Percentiles rank a stretch among this genome's conserved stretches.
Evolutionary conservation across 2,329 filamentous ascomycete genomes (phyloP).

Genomic region (Aspergillus costaricaensis): DNA sequence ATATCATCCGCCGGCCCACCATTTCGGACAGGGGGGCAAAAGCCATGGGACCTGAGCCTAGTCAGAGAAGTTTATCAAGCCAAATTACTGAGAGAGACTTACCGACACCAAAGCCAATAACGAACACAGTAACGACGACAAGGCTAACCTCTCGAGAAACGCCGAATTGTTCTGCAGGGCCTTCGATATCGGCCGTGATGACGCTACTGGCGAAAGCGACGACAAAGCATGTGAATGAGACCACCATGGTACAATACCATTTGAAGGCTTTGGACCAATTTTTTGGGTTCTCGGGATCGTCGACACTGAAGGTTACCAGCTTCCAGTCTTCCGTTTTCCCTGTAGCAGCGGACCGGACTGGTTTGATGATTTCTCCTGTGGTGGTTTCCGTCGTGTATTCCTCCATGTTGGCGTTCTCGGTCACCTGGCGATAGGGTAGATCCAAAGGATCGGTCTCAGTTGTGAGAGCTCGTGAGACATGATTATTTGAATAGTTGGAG

Average conservation of each 20-base stretch:
- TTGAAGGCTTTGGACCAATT: slow-evolving; percentile 79
- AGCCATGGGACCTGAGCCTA: slow-evolving; percentile 64
- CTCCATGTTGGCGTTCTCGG: slow-evolving; percentile 60
- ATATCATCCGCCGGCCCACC: slow-evolving; percentile 70
- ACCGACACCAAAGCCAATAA: slow-evolving; percentile 78
- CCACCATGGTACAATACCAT: slow-evolving; percentile 84
- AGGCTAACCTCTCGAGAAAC: slow-evolving; percentile 73
- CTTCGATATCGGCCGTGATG: slow-evolving; percentile 73
- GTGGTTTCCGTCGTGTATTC: slow-evolving; percentile 68
- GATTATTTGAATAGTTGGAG: slow-evolving; percentile 6
- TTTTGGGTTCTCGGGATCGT: slow-evolving; percentile 78
- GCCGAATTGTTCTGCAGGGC: slow-evolving; percentile 63
- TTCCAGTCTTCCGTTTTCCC: slow-evolving; percentile 58
- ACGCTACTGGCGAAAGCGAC: slow-evolving; percentile 72
- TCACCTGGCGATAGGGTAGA: slow-evolving; percentile 67
- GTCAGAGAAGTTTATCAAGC: slow-evolving; percentile 15
- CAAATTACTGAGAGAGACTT: slow-evolving; percentile 20
- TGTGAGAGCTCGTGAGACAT: slow-evolving; percentile 31
- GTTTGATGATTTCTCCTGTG: slow-evolving; percentile 62
- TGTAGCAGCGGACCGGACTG: slow-evolving; percentile 56
- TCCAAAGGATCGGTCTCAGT: slow-evolving; percentile 51
- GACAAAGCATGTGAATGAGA: slow-evolving; percentile 73
- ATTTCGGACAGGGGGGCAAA: slow-evolving; percentile 80
- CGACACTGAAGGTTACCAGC: slow-evolving; percentile 69
- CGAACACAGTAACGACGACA: slow-evolving; percentile 73